These are phyloP conservation scores for Calvatia gigantea DNA, from an alignment of 768 basidiomycete genomes.

Conservation along the genomic window DNA sequence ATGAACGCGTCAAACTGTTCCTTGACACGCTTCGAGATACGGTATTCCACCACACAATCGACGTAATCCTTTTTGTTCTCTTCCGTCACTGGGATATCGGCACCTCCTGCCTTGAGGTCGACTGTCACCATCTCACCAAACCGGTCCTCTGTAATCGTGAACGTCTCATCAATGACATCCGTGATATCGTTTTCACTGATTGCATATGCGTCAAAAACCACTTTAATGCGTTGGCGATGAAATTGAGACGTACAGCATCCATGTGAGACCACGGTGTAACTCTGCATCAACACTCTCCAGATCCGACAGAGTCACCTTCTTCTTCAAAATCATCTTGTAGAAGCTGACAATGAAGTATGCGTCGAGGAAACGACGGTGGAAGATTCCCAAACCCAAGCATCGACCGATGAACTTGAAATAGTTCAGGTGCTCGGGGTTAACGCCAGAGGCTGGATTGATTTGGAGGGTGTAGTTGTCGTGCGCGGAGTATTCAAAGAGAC, in stretches of 20 bases:
- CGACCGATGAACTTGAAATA: conserved; percentile 99
- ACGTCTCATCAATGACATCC: conserved; percentile 96
- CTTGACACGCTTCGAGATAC: conserved; percentile 94
- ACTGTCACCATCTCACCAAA: conserved; percentile 98
- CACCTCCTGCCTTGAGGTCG: conserved; percentile 88
- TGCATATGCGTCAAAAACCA: neutral
- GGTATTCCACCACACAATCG: conserved; percentile 91
- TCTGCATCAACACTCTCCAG: conserved; percentile 97
- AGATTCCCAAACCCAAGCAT: conserved; percentile 92
- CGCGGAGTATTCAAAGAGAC: conserved; percentile 98
- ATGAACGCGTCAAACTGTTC: conserved; percentile 99
- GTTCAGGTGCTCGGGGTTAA: conserved; percentile 98
- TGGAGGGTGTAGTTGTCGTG: conserved; percentile 99
- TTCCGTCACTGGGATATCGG: conserved; percentile 83
- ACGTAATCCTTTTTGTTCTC: conserved; percentile 99
- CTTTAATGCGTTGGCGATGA: conserved; percentile 5
- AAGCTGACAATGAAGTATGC: conserved; percentile 99
- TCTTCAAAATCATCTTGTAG: conserved; percentile 99
- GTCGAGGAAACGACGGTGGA: conserved; percentile 98
- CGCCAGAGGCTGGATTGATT: conserved; percentile 96
- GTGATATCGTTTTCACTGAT: conserved; percentile 95
- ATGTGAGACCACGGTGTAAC: conserved; percentile 89
- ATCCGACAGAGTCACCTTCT: conserved; percentile 92
- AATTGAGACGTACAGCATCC: conserved; percentile 86
- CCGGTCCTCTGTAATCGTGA: conserved; percentile 94